Evolutionary conservation across 768 basidiomycete species (phyloP).

Genomic region (Clitopilus hobsonii): DNA sequence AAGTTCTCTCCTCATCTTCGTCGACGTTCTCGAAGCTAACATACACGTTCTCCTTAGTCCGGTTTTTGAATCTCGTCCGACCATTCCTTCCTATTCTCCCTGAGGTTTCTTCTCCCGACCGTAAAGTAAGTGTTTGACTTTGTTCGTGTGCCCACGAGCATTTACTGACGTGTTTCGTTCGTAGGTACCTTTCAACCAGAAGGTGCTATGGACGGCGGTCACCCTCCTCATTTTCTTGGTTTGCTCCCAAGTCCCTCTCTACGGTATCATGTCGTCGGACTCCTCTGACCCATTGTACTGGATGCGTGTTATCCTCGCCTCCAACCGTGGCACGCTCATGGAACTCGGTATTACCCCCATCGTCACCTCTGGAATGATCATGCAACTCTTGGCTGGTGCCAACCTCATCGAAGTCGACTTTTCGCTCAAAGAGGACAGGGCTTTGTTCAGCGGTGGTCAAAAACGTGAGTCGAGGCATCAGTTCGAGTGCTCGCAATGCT

Average conservation of each 20-base stretch:
- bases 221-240: slow-evolving; percentile 99
- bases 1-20: slow-evolving; percentile 26
- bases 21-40: slow-evolving; percentile 5
- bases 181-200: slow-evolving; percentile 97
- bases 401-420: slow-evolving; percentile 98
- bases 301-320: slow-evolving; percentile 99
- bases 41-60: slow-evolving; percentile 47
- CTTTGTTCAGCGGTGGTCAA: slow-evolving; percentile 93
- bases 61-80: slow-evolving; percentile 96
- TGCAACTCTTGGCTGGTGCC: slow-evolving; percentile 97
- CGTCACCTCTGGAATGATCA: slow-evolving; percentile 98
- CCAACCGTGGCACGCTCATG: slow-evolving; percentile 98
- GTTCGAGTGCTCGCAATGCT: not conserved
- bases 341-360: slow-evolving; percentile 98
- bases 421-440: slow-evolving; percentile 93
- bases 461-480: slow-evolving; percentile 64
- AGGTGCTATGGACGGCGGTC: slow-evolving; percentile 97
- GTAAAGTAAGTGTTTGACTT: slow-evolving; percentile 59
- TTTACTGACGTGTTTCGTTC: not conserved
- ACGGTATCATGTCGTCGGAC: slow-evolving; percentile 99
- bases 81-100: slow-evolving; percentile 96
- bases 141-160: slow-evolving; percentile 6
- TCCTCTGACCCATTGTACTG: slow-evolving; percentile 98
- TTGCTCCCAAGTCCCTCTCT: slow-evolving; percentile 97
- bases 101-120: slow-evolving; percentile 96